Evolutionary conservation across 805 yeast species (phyloP), one percentile per base, ranked within the genome.

Genomic region (Kodamaea jinghongensis): DNA sequence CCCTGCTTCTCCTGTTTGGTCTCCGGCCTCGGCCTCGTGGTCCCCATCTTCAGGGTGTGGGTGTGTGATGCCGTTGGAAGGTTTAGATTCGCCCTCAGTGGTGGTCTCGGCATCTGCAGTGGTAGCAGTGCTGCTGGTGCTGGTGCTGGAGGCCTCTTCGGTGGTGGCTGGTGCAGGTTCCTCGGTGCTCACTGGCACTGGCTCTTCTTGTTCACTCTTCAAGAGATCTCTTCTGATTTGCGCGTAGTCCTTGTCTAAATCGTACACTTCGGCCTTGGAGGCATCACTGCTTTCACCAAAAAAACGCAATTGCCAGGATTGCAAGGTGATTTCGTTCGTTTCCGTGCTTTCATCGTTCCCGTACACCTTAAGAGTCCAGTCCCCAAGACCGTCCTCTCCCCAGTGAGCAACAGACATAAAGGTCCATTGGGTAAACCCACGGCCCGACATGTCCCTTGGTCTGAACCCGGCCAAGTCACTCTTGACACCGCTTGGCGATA

Each of bases 361-460:
- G 41, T 55, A 60, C 2, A 90, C 90, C 47, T 73, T 78, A 13
- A 93, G 51, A 27, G 62, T 78, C 99, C 99, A 93, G 4, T 75
- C 78, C 8, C 99, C 99, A 17, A 62, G 61, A 2, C 90, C 91
- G 2, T 56, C 35, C 50, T 83, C 90, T 28, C 96, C 96, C 97
- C 98, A 93, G 59, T 93, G 98, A 1, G 96, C 97, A n/a, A 93
- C 98, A 8, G 91, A 77, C 87, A 90, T 87, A 56, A 93, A 93
- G 1, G 86, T 85, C 99, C 99, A 93, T 49, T 84, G 71, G 4
- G 57, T 51, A 48, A 87, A 84, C 0, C 96, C 96, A 1, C 57
- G 67, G 2, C 50, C 46, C 4, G 79, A 70, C 6, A 42, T 47
- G 60, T 93, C 99, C 13, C 62, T 49, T 5, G 63, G 63, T 50